Base-by-base conservation (phyloP, 139 green algal genomes). In the Closterium sp. region DNA sequence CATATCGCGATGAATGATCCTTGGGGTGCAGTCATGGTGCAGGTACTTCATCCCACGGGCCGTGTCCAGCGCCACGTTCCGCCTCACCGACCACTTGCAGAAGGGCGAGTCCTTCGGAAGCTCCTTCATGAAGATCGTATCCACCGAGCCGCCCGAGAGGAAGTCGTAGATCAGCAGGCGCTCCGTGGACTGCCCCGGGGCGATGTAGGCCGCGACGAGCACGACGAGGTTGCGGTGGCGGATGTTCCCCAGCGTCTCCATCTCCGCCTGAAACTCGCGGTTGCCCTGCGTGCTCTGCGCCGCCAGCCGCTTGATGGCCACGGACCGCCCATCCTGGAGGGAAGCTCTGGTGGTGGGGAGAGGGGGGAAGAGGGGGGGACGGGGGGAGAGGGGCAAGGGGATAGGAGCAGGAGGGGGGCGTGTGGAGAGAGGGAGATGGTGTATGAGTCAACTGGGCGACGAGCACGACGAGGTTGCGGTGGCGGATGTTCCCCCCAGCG, bases 41-140 rank as follows among this genome's bases (percentile, higher is more conserved):
- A 96, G 92, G 90, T 95, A 96, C 36, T 90, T 84, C n/a, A 96
- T 88, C 2, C 93, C 94, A n/a, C 88, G 69, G 6, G 90, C 90
- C 0, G 87, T 76, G 25, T 76, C 86, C 28, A 89, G 1, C 25
- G 86, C 86, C n/a, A 89, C 31, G 28, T 76, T 66, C 35, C 34
- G 5, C 35, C 86, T 16, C 34, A 76, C 36, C 31, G n/a, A 31
- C 86, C 86, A 89, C 86, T 89, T 86, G 83, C 83, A 33, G 83
- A 86, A 86, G 30, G 83, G 83, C 21, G 0, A 21, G 21, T 86
- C 83, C n/a, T 86, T 86, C 1, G 83, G n/a, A 32, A 89, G 28
- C 28, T 76, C 87, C 33, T 90, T 90, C 25, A n/a, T 30, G 35
- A 90, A 35, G 33, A 90, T n/a, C 0, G 28, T 28, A 31, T 87